A percentile compares a stretch with the other conserved stretches of the same genome.
phyloP scores from a whole-genome alignment of 345 rosid species.

The Pistacia integerrima region DNA sequence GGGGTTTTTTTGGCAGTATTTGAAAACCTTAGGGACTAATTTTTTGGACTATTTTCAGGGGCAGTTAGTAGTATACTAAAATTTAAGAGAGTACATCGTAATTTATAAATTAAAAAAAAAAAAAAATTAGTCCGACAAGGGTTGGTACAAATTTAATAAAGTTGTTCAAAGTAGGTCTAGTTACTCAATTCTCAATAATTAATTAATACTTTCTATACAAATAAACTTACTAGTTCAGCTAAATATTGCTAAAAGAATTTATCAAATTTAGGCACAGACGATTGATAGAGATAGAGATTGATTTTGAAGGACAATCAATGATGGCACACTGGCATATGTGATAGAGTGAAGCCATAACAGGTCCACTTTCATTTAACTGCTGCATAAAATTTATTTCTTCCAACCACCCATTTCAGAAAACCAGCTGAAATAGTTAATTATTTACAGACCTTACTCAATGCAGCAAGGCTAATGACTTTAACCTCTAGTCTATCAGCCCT shows the following conservation, averaged over 20 bases:
- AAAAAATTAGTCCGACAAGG: no score
- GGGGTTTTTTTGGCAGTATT: no score
- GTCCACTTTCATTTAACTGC: neutral
- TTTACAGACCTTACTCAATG: slow-evolving; percentile 69
- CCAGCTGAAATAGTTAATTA: neutral
- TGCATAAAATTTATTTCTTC: slow-evolving; percentile 21
- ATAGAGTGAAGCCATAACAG: neutral
- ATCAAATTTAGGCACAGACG: no score
- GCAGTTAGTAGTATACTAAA: no score
- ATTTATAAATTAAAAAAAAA: no score
- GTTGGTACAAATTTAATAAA: neutral
- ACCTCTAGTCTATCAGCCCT: slow-evolving; percentile 81
- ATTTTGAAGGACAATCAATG: neutral
- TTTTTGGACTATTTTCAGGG: no score
- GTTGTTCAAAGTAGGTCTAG: neutral
- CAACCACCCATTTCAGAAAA: slow-evolving; percentile 26
- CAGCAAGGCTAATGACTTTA: slow-evolving; percentile 96
- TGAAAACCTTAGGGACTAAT: no score
- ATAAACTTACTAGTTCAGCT: no score
- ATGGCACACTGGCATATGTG: no score
- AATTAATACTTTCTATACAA: no score
- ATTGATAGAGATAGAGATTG: neutral
- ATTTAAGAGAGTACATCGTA: no score
- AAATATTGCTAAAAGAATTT: no score
- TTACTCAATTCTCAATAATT: neutral